These are phyloP conservation scores for Neopestalotiopsis clavispora DNA, from an alignment of 2,329 filamentous ascomycete genomes.

Conservation along the genomic window DNA sequence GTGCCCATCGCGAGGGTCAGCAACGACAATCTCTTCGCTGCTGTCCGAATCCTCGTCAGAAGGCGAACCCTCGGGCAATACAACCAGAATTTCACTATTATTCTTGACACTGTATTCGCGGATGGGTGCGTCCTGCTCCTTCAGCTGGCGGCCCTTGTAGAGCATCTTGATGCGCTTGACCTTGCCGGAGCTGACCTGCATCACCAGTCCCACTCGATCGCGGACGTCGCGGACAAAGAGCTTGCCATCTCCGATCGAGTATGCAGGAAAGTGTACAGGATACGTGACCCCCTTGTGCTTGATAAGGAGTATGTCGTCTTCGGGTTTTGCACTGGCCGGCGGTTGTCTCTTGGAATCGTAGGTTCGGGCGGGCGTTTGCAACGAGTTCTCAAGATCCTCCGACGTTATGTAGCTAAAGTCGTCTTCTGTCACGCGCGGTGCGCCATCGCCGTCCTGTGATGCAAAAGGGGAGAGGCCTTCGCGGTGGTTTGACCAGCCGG, in stretches of 20 bases:
- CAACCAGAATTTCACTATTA: constrained; percentile 64
- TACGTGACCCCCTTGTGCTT: constrained; percentile 71
- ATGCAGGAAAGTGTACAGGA: constrained; percentile 74
- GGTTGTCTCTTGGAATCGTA: constrained; percentile 45
- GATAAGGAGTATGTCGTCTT: constrained; percentile 74
- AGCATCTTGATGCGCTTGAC: constrained; percentile 66
- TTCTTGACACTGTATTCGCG: constrained; percentile 67
- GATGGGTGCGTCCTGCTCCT: constrained; percentile 62
- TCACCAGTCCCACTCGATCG: constrained; percentile 69
- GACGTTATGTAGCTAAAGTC: constrained; percentile 87
- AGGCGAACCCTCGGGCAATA: constrained; percentile 54
- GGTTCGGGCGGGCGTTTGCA: constrained; percentile 39
- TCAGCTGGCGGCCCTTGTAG: constrained; percentile 75
- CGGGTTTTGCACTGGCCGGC: constrained; percentile 42
- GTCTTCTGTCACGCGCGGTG: constrained; percentile 71
- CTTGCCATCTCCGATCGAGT: constrained; percentile 76
- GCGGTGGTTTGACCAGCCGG: constrained; percentile 48
- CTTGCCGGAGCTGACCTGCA: constrained; percentile 63
- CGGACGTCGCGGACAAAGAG: constrained; percentile 69
- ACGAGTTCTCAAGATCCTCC: constrained; percentile 64
- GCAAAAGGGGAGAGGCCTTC: constrained; percentile 57
- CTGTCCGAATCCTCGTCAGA: constrained; percentile 46
- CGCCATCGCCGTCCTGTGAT: constrained; percentile 48
- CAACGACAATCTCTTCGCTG: constrained; percentile 48
- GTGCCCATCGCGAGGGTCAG: constrained; percentile 46